Conservation (phyloP, 257 asterid species). For the Dorcoceras hygrometricum region DNA sequence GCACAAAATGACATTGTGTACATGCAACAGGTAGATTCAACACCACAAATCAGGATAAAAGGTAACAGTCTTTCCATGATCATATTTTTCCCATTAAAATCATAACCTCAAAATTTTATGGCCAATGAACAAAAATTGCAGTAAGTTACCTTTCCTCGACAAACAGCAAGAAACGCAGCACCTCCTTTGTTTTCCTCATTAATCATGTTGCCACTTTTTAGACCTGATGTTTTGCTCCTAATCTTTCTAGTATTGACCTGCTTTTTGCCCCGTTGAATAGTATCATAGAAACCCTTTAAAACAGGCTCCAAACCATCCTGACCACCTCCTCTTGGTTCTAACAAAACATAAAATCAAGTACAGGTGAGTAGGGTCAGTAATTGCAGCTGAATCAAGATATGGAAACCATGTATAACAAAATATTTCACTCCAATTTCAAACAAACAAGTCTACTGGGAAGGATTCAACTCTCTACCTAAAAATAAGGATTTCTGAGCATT, state of each 20-base stretch:
- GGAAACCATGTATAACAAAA: background rate
- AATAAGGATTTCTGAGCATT: slow-evolving; percentile 77
- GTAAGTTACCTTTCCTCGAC: slow-evolving; percentile 88
- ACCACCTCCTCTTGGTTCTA: slow-evolving; percentile 91
- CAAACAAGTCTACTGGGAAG: slow-evolving; percentile 16
- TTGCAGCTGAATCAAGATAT: slow-evolving; percentile 3
- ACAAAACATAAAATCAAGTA: slow-evolving; percentile 23
- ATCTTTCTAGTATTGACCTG: slow-evolving; percentile 51
- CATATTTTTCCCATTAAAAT: slow-evolving; percentile 8
- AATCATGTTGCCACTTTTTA: slow-evolving; percentile 31
- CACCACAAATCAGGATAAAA: slow-evolving; percentile 1
- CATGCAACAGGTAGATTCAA: slow-evolving; percentile 4
- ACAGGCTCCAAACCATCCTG: slow-evolving; percentile 70
- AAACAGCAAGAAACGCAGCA: slow-evolving; percentile 95
- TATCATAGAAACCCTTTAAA: slow-evolving; percentile 62
- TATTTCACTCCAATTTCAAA: background rate
- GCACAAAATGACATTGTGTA: slow-evolving; percentile 9
- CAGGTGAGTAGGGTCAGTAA: slow-evolving; percentile 23
- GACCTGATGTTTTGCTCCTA: slow-evolving; percentile 51
- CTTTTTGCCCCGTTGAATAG: slow-evolving; percentile 47
- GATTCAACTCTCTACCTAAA: slow-evolving; percentile 53
- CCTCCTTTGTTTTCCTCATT: slow-evolving; percentile 51
- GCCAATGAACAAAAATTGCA: slow-evolving; percentile 6
- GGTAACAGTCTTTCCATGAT: slow-evolving; percentile 12
- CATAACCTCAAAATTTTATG: background rate